A percentile compares a stretch with the other conserved stretches of the same genome.
phyloP scores from a whole-genome alignment of 441 rosid genomes.

The Hura crepitans region DNA sequence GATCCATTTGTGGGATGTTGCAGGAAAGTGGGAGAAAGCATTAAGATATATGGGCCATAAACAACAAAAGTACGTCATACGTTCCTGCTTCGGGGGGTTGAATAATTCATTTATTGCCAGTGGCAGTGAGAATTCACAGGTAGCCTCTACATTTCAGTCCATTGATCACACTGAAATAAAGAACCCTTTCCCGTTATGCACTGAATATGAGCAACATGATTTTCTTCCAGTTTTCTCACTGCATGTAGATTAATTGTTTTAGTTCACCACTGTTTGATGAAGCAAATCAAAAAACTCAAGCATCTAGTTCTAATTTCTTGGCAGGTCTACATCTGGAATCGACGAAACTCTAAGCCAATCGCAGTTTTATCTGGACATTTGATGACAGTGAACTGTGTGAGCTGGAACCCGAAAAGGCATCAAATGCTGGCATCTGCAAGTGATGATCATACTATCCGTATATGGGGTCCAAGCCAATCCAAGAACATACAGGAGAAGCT shows the following conservation, averaged over 20 bases:
- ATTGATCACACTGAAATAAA: neutral
- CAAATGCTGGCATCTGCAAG: slow-evolving; percentile 89
- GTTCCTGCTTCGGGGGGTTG: slow-evolving; percentile 89
- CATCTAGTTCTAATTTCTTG: slow-evolving; percentile 1
- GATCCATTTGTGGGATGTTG: slow-evolving; percentile 90
- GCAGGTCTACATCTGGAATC: slow-evolving; percentile 83
- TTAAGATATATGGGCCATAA: slow-evolving; percentile 59
- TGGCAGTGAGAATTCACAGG: slow-evolving; percentile 84
- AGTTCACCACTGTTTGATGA: neutral
- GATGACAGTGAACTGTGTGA: slow-evolving; percentile 76
- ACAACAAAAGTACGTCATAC: slow-evolving; percentile 74
- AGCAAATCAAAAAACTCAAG: neutral
- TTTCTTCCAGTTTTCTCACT: no score
- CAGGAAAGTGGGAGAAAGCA: slow-evolving; percentile 58
- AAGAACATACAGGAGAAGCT: slow-evolving; percentile 21
- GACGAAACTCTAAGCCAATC: slow-evolving; percentile 44
- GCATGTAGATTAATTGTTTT: no score
- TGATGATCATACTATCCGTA: slow-evolving; percentile 77
- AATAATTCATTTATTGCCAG: slow-evolving; percentile 78
- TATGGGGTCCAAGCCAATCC: slow-evolving; percentile 61
- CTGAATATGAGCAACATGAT: no score
- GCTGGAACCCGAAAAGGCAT: slow-evolving; percentile 77
- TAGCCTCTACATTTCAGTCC: slow-evolving; percentile 21
- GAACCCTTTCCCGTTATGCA: neutral
- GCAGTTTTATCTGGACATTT: slow-evolving; percentile 72